Evolutionary conservation across 2,329 filamentous ascomycete species (phyloP).

Genomic region (Ophiostoma triangulosporum): DNA sequence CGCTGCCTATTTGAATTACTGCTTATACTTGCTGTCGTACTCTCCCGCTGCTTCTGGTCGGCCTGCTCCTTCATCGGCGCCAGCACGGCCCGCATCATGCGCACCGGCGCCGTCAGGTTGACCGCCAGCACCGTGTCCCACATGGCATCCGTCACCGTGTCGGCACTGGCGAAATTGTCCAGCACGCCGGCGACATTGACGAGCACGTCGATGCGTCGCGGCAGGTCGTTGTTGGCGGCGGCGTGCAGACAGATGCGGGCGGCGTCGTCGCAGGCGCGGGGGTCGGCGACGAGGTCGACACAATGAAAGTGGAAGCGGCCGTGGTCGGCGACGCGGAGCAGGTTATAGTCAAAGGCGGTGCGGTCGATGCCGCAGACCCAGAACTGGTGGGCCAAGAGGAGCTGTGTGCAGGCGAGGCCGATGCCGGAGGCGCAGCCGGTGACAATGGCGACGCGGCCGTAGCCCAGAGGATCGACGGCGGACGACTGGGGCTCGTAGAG

Average conservation of each 20-base stretch:
- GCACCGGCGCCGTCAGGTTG: conserved; percentile 39
- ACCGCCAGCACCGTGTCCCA: conserved; percentile 21
- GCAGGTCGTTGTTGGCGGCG: conserved; percentile 14
- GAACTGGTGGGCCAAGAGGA: conserved; percentile 25
- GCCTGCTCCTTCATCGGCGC: conserved; percentile 30
- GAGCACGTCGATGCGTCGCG: conserved; percentile 34
- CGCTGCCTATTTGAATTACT: no score
- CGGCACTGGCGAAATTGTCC: conserved; percentile 30
- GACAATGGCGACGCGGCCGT: conserved; percentile 29
- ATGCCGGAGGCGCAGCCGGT: conserved; percentile 35
- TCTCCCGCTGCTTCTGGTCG: background rate
- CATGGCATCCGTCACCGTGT: conserved; percentile 22
- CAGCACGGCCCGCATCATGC: conserved; percentile 32
- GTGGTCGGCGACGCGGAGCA: conserved; percentile 16
- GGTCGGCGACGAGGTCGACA: conserved; percentile 19
- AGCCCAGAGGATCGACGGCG: conserved; percentile 17
- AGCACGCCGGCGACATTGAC: conserved; percentile 42
- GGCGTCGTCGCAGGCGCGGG: conserved; percentile 21
- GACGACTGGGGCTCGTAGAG: conserved; percentile 14
- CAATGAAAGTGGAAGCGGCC: conserved; percentile 27
- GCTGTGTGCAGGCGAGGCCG: conserved; percentile 30
- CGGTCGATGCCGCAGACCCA: conserved; percentile 14
- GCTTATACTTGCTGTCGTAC: background rate
- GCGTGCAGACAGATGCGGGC: conserved; percentile 20
- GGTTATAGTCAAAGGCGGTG: conserved; percentile 19